phyloP scores from a whole-genome alignment of 352 stramenopile genomes.

The Globisporangium paroecandrum region DNA sequence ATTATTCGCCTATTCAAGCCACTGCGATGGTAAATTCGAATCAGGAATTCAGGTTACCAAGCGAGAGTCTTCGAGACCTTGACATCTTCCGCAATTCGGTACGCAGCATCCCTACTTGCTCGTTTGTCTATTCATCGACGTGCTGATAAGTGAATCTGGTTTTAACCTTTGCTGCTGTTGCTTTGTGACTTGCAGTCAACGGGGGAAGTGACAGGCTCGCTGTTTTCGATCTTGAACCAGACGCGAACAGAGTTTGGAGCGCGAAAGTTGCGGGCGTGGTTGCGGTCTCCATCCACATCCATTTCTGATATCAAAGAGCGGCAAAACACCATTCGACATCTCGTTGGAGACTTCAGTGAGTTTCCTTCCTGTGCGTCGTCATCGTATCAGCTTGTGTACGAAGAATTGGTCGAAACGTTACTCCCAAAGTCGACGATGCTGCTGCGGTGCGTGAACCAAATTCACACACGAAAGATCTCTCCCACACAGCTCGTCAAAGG shows the following conservation, averaged over 20 bases:
- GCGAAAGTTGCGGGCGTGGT: constrained; percentile 30
- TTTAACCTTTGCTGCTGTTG: background rate
- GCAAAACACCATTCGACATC: constrained; percentile 22
- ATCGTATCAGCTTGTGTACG: constrained; percentile 28
- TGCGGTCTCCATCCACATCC: constrained; percentile 22
- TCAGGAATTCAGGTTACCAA: constrained; percentile 22
- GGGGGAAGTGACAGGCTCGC: constrained; percentile 20
- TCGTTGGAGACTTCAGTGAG: constrained; percentile 8
- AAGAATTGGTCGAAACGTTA: constrained; percentile 22
- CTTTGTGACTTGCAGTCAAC: constrained; percentile 22
- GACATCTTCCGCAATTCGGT: constrained; percentile 44
- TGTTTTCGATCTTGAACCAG: constrained; percentile 35
- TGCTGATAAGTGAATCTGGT: background rate
- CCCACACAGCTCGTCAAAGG: constrained; percentile 1
- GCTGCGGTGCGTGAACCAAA: constrained; percentile 2
- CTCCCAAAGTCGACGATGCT: background rate
- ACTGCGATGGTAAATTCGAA: constrained; percentile 2
- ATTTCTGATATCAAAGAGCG: constrained; percentile 24
- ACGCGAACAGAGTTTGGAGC: constrained; percentile 32
- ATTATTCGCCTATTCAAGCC: constrained; percentile 21
- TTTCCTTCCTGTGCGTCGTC: constrained; percentile 14
- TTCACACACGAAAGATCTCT: constrained; percentile 8
- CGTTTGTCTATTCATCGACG: background rate
- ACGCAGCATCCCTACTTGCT: background rate
- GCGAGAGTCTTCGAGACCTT: constrained; percentile 28